Base-by-base conservation (phyloP, 2,329 filamentous ascomycete species). In the Neonectria magnoliae region DNA sequence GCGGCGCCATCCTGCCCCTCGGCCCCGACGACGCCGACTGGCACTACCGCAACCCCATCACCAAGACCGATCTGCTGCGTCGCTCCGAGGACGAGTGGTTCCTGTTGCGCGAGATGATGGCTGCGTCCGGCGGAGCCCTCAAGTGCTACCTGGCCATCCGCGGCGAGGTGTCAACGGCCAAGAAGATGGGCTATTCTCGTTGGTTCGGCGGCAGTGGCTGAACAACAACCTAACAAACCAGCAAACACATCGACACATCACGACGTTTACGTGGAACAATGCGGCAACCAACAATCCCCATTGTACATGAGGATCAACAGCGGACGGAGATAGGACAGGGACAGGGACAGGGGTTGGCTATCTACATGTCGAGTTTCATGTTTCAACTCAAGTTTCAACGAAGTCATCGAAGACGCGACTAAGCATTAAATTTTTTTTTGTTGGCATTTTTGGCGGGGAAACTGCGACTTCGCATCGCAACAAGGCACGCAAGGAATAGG, bases 91-190 rank as follows among this genome's bases (percentile, higher is more conserved):
- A 67, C 11, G 73, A 75, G 52, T 75, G 73, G 73, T 68, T 68
- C 31, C 58, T 75, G 11, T 65, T 75, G 51, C 73, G 73, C 60
- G 73, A 75, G 64, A 74, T 75, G 66, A 72, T 75, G 68, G 57
- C 66, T 29, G 60, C 70, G 0, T 73, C 71, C 6, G 57, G 57
- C 29, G 73, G 72, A 3, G 66, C 70, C 1, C 63, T 74, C 60
- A 74, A 71, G 57, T 74, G 70, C 33, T 75, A 69, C 51, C 51
- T 75, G 18, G 67, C 66, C n/a, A 72, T 75, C 25, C 66, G 67
- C 10, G 68, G 72, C 3, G 70, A 74, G 38, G 33, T 31, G 6
- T 33, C 54, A 5, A 29, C 48, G 4, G 27, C 27, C 14, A 68
- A 62, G 45, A 71, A 64, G 50, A 41, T 33, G 7, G 57, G 60